Evolutionary conservation across 2,329 filamentous ascomycete species (phyloP), one percentile per base, ranked within the genome.

Genomic region (Biscogniauxia sp.): DNA sequence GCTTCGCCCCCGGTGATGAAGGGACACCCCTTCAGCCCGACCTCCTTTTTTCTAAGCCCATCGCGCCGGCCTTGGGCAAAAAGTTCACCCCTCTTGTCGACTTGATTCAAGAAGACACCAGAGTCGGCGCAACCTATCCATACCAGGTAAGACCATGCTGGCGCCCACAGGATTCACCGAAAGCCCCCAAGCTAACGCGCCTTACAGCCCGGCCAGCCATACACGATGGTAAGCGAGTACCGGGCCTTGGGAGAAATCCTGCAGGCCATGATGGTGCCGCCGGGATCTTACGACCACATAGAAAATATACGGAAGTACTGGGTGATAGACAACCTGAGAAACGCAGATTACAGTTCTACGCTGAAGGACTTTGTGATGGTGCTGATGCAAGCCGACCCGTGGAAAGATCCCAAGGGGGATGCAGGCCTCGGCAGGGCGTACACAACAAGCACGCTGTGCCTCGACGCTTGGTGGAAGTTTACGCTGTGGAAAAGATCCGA

Each of bases 151-250:
- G 67, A 57, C 19, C 8, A 13, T 17, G 28, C 8, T 8, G 28
- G 11, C 17, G 5, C 37, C 17, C 37, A 45, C 6, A 13, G 7
- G 13, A 19, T 45, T 9, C 20, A 23, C 51, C 28, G 55, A 54
- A 20, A 6, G 8, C 45, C 28, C 28, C n/a, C 4, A 19, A 56
- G 51, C 41, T 69, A 32, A 71, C 61, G 45, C 50, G 13, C 20
- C 55, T 32, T 23, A 19, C 41, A 73, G 71, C 19, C 51, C 15
- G 57, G 63, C 23, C 71, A 72, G 58, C 69, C 70, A 5, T 74
- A 73, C 63, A 74, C 72, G 2, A 63, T 72, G 20, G 52, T 71
- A 54, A 73, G 68, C 56, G 72, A 73, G 58, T 70, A 70, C 59
- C 68, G 71, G 49, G 69, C 71, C 1, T 19, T 73, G 5, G 72